phyloP scores from a whole-genome alignment of 2,329 filamentous ascomycete genomes.

The Trichothecium sympodiale region DNA sequence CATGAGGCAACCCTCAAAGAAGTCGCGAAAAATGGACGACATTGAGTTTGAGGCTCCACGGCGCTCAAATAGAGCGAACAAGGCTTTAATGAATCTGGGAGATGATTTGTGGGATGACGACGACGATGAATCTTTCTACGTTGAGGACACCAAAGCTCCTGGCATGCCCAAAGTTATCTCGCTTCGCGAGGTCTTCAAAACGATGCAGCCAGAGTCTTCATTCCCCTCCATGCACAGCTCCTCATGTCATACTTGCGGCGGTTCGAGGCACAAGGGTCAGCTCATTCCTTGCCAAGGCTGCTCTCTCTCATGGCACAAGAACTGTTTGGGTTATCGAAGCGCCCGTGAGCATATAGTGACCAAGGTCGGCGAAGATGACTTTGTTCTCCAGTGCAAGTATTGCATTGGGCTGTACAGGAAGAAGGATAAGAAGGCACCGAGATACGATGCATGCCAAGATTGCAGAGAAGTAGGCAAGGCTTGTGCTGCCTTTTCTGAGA shows the following conservation, averaged over 20 bases:
- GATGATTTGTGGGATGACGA: constrained; percentile 44
- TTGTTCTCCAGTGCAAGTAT: constrained; percentile 80
- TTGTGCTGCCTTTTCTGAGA: constrained; percentile 65
- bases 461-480: constrained; percentile 57
- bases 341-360: constrained; percentile 79
- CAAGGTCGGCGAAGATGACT: constrained; percentile 65
- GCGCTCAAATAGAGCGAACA: constrained; percentile 36
- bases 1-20: neutral
- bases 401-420: constrained; percentile 61
- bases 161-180: constrained; percentile 45
- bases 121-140: constrained; percentile 47
- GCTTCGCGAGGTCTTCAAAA: constrained; percentile 64
- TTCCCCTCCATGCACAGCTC: constrained; percentile 63
- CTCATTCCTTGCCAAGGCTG: constrained; percentile 90
- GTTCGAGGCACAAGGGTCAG: constrained; percentile 40
- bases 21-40: constrained; percentile 16
- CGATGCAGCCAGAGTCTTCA: constrained; percentile 44
- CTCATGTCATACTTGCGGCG: constrained; percentile 59
- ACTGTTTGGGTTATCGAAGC: constrained; percentile 65
- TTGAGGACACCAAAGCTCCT: constrained; percentile 32
- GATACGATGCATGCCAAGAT: constrained; percentile 57
- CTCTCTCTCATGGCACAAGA: constrained; percentile 70
- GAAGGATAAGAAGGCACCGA: constrained; percentile 60
- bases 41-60: constrained; percentile 44
- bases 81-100: constrained; percentile 30